These are phyloP conservation scores for Cucumis hystrix DNA, from an alignment of 306 rosid species.

Conservation along the genomic window DNA sequence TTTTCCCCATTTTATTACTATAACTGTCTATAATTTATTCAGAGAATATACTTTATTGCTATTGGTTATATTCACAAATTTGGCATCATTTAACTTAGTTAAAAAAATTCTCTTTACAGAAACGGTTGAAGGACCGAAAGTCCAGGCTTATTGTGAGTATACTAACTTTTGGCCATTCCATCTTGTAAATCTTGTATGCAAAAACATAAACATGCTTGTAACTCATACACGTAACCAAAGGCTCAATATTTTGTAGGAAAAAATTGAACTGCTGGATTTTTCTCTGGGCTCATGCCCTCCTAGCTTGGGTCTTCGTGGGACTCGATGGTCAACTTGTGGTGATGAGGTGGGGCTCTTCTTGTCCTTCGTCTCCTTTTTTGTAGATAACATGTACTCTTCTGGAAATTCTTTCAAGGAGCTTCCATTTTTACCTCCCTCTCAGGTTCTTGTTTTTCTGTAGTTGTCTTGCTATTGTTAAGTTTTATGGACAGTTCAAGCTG, in stretches of 20 bases:
- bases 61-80: background rate
- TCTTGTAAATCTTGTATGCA: background rate
- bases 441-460: background rate
- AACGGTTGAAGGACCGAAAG: slow-evolving; percentile 67
- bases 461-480: background rate
- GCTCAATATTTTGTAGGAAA: slow-evolving; percentile 49
- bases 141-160: slow-evolving; percentile 70
- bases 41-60: background rate
- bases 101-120: slow-evolving; percentile 27
- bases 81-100: background rate
- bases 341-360: slow-evolving; percentile 44
- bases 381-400: background rate
- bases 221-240: background rate
- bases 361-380: background rate
- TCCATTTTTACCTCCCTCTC: background rate
- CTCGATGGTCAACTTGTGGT: slow-evolving; percentile 67
- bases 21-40: background rate
- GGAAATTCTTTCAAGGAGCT: background rate
- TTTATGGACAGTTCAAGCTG: background rate
- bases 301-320: slow-evolving; percentile 67
- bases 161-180: background rate
- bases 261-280: slow-evolving; percentile 65
- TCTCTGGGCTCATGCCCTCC: slow-evolving; percentile 88
- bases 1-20: background rate
- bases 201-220: background rate